A percentile compares a stretch with the other conserved stretches of the same genome.
Evolutionary conservation across 1,139 yeast species (phyloP).

Genomic region (Taiozyma sp.): DNA sequence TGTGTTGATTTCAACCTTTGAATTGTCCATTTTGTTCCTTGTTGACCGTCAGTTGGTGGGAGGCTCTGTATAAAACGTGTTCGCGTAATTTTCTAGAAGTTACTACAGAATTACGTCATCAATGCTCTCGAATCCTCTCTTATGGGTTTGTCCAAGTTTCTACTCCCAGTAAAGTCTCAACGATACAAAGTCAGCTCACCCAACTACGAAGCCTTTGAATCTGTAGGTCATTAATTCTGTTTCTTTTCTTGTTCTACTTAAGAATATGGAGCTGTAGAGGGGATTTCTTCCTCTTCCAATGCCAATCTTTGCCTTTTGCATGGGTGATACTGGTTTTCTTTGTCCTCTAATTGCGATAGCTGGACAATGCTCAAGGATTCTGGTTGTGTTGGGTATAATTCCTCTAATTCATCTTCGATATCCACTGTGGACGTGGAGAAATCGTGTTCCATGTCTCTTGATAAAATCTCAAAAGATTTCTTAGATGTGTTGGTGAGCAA

Average conservation of each 20-base stretch:
- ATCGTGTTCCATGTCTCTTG: constrained; percentile 1
- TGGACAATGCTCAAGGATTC: constrained; percentile 14
- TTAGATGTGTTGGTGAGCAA: neutral
- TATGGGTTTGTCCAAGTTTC: no score
- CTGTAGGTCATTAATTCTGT: neutral
- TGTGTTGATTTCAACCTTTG: neutral
- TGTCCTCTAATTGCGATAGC: constrained; percentile 14
- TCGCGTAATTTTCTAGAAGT: neutral
- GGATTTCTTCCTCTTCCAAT: constrained; percentile 1
- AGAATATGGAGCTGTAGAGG: constrained; percentile 12
- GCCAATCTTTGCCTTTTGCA: neutral
- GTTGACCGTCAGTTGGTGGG: neutral
- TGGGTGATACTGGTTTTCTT: neutral
- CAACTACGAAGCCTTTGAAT: neutral
- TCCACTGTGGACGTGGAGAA: constrained; percentile 7
- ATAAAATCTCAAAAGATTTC: neutral
- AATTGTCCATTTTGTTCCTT: neutral
- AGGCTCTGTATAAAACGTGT: neutral
- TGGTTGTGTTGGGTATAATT: constrained; percentile 23
- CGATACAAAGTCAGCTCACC: no score
- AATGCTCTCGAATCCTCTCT: no score
- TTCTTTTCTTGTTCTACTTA: neutral
- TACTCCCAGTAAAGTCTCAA: no score
- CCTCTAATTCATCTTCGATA: constrained; percentile 22
- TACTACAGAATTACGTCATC: neutral